Conservation (phyloP, 2,329 filamentous ascomycete genomes). For the Venturiaceae sp. region DNA sequence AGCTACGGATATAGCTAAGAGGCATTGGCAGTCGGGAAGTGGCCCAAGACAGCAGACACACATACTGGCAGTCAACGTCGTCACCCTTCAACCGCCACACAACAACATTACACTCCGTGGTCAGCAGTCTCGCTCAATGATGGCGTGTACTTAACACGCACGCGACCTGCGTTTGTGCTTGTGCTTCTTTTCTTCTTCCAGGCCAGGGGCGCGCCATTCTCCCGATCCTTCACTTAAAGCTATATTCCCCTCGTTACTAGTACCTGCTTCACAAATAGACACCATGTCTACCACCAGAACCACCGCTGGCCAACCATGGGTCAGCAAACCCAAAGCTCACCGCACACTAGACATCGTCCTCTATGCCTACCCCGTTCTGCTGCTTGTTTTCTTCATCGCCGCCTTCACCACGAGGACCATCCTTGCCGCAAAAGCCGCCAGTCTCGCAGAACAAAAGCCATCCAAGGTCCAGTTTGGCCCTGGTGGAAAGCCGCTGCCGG, state of each 20-base stretch:
- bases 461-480: constrained; percentile 56
- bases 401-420: constrained; percentile 55
- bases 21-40: too few species aligned
- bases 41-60: not conserved
- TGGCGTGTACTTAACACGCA: constrained; percentile 1
- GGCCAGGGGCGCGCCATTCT: not conserved
- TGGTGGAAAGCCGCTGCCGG: constrained; percentile 75
- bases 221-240: not conserved
- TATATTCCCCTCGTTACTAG: not conserved
- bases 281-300: not conserved
- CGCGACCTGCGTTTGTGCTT: not conserved
- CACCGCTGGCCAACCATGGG: not conserved
- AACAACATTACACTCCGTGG: too few species aligned
- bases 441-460: constrained; percentile 24
- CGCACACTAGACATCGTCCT: constrained; percentile 38
- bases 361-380: constrained; percentile 52
- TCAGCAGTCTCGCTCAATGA: not conserved
- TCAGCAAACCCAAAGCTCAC: not conserved
- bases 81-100: not conserved
- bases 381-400: constrained; percentile 54
- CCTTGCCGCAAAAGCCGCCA: constrained; percentile 35
- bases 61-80: not conserved
- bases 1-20: too few species aligned
- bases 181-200: not conserved
- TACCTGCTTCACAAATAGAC: not conserved